A percentile compares a stretch with the other conserved stretches of the same genome.
phyloP scores from a whole-genome alignment of 1,284 basidiomycete species.

The Trichosporon ovoides region DNA sequence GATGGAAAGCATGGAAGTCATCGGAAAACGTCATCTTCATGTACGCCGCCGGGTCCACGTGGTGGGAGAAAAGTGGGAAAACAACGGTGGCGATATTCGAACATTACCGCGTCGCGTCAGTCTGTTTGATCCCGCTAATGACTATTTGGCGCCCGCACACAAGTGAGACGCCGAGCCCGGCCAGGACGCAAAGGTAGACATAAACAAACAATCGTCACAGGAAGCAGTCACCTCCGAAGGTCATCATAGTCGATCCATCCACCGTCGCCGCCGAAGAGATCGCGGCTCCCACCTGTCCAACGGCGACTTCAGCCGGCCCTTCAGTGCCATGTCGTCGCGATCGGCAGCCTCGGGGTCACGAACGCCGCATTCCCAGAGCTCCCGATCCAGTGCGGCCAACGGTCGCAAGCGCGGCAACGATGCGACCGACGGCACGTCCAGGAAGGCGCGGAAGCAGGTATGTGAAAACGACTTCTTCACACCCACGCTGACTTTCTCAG shows the following conservation, averaged over 20 bases:
- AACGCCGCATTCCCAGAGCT: neutral
- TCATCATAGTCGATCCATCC: neutral
- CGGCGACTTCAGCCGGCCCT: slow-evolving; percentile 1
- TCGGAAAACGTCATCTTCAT: neutral
- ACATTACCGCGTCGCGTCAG: neutral
- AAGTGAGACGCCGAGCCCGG: slow-evolving; percentile 1
- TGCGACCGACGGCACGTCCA: slow-evolving; percentile 1
- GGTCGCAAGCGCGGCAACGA: neutral
- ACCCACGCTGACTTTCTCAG: neutral
- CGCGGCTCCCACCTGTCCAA: slow-evolving; percentile 4
- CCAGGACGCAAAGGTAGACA: neutral
- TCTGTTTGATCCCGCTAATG: slow-evolving; percentile 3
- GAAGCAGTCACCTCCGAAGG: neutral
- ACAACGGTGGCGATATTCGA: neutral
- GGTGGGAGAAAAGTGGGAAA: neutral
- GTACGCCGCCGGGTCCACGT: neutral
- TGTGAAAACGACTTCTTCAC: neutral
- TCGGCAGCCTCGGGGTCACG: slow-evolving; percentile 6
- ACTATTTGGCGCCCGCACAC: neutral
- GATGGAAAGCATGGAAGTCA: neutral
- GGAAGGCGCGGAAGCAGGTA: slow-evolving; percentile 3
- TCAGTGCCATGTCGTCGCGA: slow-evolving; percentile 7
- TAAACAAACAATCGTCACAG: slow-evolving; percentile 7
- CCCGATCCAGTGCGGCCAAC: neutral
- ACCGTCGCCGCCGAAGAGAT: slow-evolving; percentile 1